Percentiles rank a stretch among this genome's conserved stretches.
phyloP scores from a whole-genome alignment of 1,284 basidiomycete genomes.

The Pascua sp. region DNA sequence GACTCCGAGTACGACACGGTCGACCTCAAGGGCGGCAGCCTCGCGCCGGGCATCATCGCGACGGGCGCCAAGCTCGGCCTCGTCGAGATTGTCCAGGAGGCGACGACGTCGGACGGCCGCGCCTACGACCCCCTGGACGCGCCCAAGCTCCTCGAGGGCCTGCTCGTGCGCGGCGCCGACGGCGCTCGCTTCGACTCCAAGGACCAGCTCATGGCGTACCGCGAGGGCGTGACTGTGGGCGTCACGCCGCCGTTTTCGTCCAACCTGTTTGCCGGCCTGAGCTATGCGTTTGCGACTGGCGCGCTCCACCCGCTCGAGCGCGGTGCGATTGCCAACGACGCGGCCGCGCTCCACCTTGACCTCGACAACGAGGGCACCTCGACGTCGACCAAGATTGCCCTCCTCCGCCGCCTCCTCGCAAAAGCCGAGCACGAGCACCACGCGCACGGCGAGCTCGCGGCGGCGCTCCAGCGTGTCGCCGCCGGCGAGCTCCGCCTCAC shows the following conservation, averaged over 20 bases:
- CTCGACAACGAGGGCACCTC: conserved; percentile 54
- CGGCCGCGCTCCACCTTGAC: conserved; percentile 67
- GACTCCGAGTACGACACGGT: conserved; percentile 27
- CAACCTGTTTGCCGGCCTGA: conserved; percentile 59
- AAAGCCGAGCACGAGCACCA: background rate
- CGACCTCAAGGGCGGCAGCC: conserved; percentile 49
- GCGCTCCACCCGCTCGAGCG: conserved; percentile 62
- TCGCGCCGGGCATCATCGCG: conserved; percentile 48
- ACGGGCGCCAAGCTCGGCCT: conserved; percentile 50
- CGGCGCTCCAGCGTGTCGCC: conserved; percentile 60
- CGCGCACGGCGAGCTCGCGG: conserved; percentile 49
- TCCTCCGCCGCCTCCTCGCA: conserved; percentile 62
- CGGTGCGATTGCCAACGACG: conserved; percentile 64
- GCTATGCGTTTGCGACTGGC: conserved; percentile 62
- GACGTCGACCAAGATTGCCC: conserved; percentile 67
- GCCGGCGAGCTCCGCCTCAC: conserved; percentile 64
- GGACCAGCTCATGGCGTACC: conserved; percentile 59
- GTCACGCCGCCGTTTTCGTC: conserved; percentile 47
- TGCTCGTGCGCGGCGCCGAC: conserved; percentile 65
- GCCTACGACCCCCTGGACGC: conserved; percentile 38
- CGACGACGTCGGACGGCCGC: conserved; percentile 63
- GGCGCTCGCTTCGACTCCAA: conserved; percentile 67
- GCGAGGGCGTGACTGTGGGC: conserved; percentile 61
- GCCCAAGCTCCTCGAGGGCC: conserved; percentile 55
- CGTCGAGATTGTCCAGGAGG: conserved; percentile 55